These are phyloP conservation scores for Solanum piurae DNA, from an alignment of 257 asterid genomes.

Conservation along the genomic window DNA sequence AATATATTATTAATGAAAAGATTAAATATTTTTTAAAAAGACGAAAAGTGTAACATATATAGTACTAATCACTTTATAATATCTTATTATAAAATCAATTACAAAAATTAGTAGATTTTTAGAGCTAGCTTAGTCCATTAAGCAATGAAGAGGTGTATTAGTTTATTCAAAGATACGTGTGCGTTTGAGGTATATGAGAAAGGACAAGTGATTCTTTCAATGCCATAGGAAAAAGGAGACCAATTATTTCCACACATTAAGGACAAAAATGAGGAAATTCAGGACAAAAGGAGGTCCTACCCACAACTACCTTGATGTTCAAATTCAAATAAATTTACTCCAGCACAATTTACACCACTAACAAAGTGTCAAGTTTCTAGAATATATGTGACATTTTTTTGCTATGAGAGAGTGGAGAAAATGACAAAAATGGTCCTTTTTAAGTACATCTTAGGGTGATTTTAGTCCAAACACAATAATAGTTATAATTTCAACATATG, in stretches of 20 bases:
- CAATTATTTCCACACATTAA: slow-evolving; percentile 2
- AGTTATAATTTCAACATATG: too few species aligned
- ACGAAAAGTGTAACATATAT: background rate
- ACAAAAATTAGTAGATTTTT: background rate
- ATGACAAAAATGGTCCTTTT: too few species aligned
- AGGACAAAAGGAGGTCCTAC: slow-evolving; percentile 17
- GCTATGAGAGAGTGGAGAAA: background rate
- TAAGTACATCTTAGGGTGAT: too few species aligned
- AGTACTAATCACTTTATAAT: background rate
- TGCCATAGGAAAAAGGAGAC: slow-evolving; percentile 5
- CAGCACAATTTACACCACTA: background rate
- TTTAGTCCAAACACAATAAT: too few species aligned
- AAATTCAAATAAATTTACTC: background rate
- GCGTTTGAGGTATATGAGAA: background rate
- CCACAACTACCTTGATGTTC: slow-evolving; percentile 31
- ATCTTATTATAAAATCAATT: background rate
- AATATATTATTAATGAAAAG: too few species aligned
- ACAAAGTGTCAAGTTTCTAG: background rate
- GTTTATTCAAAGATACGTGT: background rate
- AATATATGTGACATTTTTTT: background rate
- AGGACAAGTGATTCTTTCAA: slow-evolving; percentile 1
- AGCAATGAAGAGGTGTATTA: background rate
- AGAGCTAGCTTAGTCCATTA: background rate
- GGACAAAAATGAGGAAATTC: slow-evolving; percentile 21
- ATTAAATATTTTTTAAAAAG: background rate